A percentile compares a stretch with the other conserved stretches of the same genome.
These are phyloP conservation scores for Calocybe gambosa DNA, from an alignment of 1,284 basidiomycete genomes.

Conservation along the genomic window DNA sequence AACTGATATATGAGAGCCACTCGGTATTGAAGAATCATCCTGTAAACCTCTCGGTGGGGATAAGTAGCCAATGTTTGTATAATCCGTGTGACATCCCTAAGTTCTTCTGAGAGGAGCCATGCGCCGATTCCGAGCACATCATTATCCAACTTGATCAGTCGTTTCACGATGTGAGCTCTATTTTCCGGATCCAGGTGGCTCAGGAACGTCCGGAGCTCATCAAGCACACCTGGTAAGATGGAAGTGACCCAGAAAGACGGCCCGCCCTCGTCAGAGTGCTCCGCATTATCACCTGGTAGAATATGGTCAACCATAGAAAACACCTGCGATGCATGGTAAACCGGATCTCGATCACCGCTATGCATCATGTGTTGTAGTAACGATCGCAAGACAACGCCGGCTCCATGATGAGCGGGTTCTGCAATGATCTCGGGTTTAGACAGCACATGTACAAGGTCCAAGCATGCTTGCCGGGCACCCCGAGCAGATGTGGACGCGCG, in stretches of 20 bases:
- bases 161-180: conserved; percentile 47
- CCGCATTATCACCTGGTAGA: conserved; percentile 34
- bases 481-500: conserved; percentile 37
- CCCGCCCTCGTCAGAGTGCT: conserved; percentile 21
- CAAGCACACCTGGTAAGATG: conserved; percentile 52
- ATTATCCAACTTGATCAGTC: conserved; percentile 51
- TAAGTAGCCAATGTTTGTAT: conserved; percentile 31
- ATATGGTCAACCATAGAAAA: conserved; percentile 52
- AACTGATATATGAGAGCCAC: conserved; percentile 37
- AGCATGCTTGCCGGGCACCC: conserved; percentile 41
- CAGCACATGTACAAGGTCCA: conserved; percentile 40
- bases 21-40: conserved; percentile 29
- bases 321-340: conserved; percentile 47
- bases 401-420: conserved; percentile 33
- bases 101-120: conserved; percentile 60
- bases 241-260: conserved; percentile 41
- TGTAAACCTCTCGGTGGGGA: conserved; percentile 24
- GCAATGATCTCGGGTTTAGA: conserved; percentile 27
- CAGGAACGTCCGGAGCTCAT: conserved; percentile 51
- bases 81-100: conserved; percentile 38
- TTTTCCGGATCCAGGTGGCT: conserved; percentile 48
- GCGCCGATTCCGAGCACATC: conserved; percentile 58
- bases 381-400: conserved; percentile 45
- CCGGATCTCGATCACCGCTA: conserved; percentile 43
- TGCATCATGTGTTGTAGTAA: conserved; percentile 44